A percentile compares a stretch with the other conserved stretches of the same genome.
phyloP scores from a whole-genome alignment of 2,329 filamentous ascomycete genomes.

The Malbranchea cinnamomea region DNA sequence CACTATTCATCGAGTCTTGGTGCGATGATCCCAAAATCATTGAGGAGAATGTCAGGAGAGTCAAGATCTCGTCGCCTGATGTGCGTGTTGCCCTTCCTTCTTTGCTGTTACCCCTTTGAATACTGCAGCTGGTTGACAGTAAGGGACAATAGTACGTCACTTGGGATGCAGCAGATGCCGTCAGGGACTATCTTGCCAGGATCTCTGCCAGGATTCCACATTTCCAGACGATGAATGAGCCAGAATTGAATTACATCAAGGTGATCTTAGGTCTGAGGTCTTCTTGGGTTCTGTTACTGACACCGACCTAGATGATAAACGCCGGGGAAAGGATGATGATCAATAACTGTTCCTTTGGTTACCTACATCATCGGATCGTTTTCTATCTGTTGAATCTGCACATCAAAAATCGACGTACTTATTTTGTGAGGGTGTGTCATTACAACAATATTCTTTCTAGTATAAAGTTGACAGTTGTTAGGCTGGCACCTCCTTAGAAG shows the following conservation, averaged over 20 bases:
- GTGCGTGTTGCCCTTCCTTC: conserved; percentile 35
- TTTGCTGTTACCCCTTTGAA: no score
- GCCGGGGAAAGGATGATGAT: conserved; percentile 85
- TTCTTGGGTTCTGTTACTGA: conserved; percentile 1
- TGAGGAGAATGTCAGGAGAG: conserved; percentile 88
- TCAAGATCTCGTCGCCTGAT: conserved; percentile 96
- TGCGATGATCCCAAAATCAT: conserved; percentile 90
- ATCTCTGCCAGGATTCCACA: conserved; percentile 88
- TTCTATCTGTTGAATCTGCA: conserved; percentile 97
- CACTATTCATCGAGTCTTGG: conserved; percentile 89
- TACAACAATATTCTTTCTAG: neutral
- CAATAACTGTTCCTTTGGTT: conserved; percentile 94
- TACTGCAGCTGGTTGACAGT: conserved; percentile 6
- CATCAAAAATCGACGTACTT: conserved; percentile 87
- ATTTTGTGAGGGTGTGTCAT: conserved; percentile 57
- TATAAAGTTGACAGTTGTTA: conserved; percentile 12
- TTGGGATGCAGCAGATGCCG: conserved; percentile 85
- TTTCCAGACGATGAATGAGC: conserved; percentile 92
- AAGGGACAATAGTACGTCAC: conserved; percentile 52
- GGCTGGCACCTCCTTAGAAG: conserved; percentile 70
- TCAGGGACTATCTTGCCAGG: conserved; percentile 75
- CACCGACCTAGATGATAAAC: conserved; percentile 64
- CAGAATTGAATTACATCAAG: conserved; percentile 91
- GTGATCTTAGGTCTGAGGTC: conserved; percentile 19
- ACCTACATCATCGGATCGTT: conserved; percentile 90